These are phyloP conservation scores for Trichoderma gracile DNA, from an alignment of 2,329 filamentous ascomycete genomes.

Conservation along the genomic window DNA sequence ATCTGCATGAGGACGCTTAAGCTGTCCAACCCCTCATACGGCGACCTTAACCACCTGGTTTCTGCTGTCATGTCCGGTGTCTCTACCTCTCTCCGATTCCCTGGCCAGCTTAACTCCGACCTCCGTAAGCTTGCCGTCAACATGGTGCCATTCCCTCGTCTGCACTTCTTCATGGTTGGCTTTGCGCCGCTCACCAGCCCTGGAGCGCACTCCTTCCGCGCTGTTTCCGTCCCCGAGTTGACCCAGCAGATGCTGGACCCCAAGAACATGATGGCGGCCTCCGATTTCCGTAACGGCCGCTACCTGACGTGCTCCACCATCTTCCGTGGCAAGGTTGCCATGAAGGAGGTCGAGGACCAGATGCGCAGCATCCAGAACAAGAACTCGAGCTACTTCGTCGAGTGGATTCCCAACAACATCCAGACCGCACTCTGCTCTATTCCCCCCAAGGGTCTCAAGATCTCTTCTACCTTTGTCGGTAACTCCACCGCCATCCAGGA, in stretches of 20 bases:
- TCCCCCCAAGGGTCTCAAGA: constrained; percentile 93
- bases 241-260: constrained; percentile 99
- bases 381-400: constrained; percentile 98
- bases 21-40: constrained; percentile 97
- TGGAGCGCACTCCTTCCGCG: constrained; percentile 87
- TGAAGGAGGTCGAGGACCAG: constrained; percentile 99
- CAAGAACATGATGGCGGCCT: constrained; percentile 99
- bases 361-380: constrained; percentile 99
- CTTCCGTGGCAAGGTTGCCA: constrained; percentile 99
- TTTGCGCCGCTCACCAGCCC: constrained; percentile 94
- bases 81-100: constrained; percentile 98
- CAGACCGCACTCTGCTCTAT: constrained; percentile 99
- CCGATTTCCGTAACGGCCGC: constrained; percentile 98
- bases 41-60: constrained; percentile 98
- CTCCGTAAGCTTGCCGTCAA: constrained; percentile 99
- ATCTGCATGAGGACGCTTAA: constrained; percentile 99
- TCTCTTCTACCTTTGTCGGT: constrained; percentile 98
- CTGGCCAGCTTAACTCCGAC: constrained; percentile 99
- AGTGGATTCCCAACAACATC: constrained; percentile 99
- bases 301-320: constrained; percentile 99
- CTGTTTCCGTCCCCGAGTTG: constrained; percentile 93
- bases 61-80: constrained; percentile 99
- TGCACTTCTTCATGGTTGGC: constrained; percentile 99
- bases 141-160: constrained; percentile 99
- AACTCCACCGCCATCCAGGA: constrained; percentile 99